Evolutionary conservation across 306 rosid species (phyloP), one percentile per base, ranked within the genome.

Genomic region (Acacia melanoxylon): DNA sequence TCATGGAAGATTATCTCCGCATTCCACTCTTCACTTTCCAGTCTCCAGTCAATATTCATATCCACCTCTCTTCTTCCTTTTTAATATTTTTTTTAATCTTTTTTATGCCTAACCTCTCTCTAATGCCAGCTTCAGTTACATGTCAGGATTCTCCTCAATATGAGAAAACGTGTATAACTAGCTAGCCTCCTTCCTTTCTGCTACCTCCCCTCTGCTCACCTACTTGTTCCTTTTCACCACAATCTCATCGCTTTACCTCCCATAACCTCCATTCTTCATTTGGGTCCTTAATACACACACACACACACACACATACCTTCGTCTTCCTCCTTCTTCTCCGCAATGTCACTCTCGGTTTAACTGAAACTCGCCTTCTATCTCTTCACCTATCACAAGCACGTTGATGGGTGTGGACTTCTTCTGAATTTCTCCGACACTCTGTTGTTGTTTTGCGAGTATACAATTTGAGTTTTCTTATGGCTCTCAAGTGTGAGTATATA

Each of bases 321-420:
- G 2, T 84, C 88, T 71, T 83, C 81, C 73, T 67, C 80, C 82
- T 71, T 72, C n/a, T n/a, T n/a, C 86, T 80, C 77, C 78, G 77
- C 92, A 89, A 86, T 90, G 88, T 59, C 69, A 80, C 75, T 44
- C 89, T 84, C 78, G 75, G 90, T 51, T 82, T 87, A 85, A 68
- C 80, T 80, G n/a, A 62, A 83, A 79, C 68, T 70, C 81, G 37
- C 86, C 86, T 79, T 76, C 85, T 81, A 58, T 35, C 77, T 66
- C 75, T 70, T 45, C 91, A 88, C 86, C 87, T 82, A 88, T 92
- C 85, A 62, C 86, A 40, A 45, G 62, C 73, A 67, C 75, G 74
- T 73, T 66, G 13, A 72, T 80, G 87, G 72, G 52, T 82, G 75
- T 78, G 75, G 59, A 44, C 79, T 85, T 74, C 25, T 42, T 72